These are phyloP conservation scores for Aureobasidium subglaciale DNA, from an alignment of 2,329 filamentous ascomycete genomes.

Conservation along the genomic window DNA sequence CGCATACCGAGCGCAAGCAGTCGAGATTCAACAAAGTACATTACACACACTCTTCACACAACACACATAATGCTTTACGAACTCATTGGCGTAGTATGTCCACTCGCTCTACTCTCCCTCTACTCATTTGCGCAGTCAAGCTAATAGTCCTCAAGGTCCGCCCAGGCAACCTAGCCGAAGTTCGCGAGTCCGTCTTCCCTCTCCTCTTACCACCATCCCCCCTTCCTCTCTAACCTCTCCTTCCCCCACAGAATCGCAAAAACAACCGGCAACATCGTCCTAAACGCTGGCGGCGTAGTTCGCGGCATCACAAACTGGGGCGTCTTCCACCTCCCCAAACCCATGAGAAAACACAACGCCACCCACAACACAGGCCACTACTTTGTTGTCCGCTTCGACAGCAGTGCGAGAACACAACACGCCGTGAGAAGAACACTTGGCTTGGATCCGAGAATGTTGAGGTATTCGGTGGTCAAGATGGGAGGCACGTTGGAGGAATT, in stretches of 20 bases:
- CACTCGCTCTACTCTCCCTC: not conserved
- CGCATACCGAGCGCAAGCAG: not conserved
- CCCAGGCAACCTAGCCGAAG: slow-evolving; percentile 78
- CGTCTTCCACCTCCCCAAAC: slow-evolving; percentile 75
- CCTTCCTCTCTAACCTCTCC: slow-evolving; percentile 13
- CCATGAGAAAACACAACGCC: slow-evolving; percentile 72
- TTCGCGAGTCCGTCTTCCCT: slow-evolving; percentile 71
- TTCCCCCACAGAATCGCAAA: slow-evolving; percentile 68
- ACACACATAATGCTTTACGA: slow-evolving; percentile 79
- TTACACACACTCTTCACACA: not conserved
- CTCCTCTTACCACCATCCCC: slow-evolving; percentile 16
- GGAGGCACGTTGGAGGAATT: slow-evolving; percentile 60
- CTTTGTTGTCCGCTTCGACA: slow-evolving; percentile 96
- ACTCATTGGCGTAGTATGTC: slow-evolving; percentile 82
- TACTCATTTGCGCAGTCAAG: slow-evolving; percentile 18
- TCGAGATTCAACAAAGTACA: not conserved
- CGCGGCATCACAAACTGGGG: slow-evolving; percentile 95
- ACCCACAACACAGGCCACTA: slow-evolving; percentile 84
- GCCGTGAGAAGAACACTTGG: slow-evolving; percentile 67
- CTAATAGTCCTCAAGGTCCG: slow-evolving; percentile 60
- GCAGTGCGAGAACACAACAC: slow-evolving; percentile 64
- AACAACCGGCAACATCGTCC: slow-evolving; percentile 74
- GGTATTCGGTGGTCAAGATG: slow-evolving; percentile 79
- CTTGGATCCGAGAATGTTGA: slow-evolving; percentile 84
- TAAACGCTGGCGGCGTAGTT: slow-evolving; percentile 78